Evolutionary conservation across 768 basidiomycete genomes (phyloP), one percentile per base, ranked within the genome.

Genomic region (Candolleomyces efflorescens): DNA sequence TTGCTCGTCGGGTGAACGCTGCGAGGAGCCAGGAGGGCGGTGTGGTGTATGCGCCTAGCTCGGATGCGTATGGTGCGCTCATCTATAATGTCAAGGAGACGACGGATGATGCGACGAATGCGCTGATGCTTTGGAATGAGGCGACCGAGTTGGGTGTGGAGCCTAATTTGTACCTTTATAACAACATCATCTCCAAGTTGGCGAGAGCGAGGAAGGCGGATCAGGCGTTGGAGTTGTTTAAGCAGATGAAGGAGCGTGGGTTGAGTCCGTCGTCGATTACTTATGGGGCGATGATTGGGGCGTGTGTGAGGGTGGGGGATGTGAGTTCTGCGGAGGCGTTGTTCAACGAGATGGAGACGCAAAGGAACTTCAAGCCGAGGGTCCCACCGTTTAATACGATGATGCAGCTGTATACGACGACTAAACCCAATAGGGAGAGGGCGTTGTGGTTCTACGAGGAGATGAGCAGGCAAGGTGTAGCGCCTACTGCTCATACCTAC

Each of bases 321-420:
- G 82, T 83, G 5, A 73, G 76, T 3, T 85, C 89, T 0, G 97
- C 97, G 5, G 91, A 92, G 70, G 74, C 77, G 9, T 73, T 97
- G 46, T 99, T 97, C 74, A 67, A 72, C 55, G 94, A 98, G 75
- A 98, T 99, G 97, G 69, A 77, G 0, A 62, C 71, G 45, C 78
- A 84, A 59, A 76, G 71, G 37, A 88, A 87, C 63, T 98, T 94
- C 79, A 88, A 80, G 73, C 88, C 95, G 9, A 80, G 94, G 6
- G 86, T 97, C 0, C 97, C 96, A 18, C 96, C 96, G 0, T 99
- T 87, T 80, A 99, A 99, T 75, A 94, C 90, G 36, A 97, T 99
- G 94, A 98, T 99, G 84, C 97, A 99, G 70, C 78, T 96, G 64
- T 94, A 93, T 73, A 87, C 89, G 50, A 84, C 87, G 55, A 94